These are phyloP conservation scores for Musa troglodytarum DNA, from an alignment of 176 grass and related monocot species.

Conservation along the genomic window DNA sequence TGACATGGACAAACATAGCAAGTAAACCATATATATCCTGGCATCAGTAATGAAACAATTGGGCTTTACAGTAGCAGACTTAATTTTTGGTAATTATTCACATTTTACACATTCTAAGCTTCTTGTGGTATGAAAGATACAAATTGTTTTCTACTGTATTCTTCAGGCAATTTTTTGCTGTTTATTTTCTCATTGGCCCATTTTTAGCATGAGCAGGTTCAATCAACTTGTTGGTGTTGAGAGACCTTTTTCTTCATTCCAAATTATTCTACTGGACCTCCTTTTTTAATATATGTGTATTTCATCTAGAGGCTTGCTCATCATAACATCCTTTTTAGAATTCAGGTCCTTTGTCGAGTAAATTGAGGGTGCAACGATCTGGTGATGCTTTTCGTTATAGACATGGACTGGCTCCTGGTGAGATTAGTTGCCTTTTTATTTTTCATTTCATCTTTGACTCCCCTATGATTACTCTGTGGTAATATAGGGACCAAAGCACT, in stretches of 20 bases:
- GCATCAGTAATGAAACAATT: not conserved
- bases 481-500: no score
- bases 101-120: not conserved
- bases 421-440: constrained; percentile 11
- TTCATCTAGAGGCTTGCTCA: not conserved
- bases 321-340: constrained; percentile 20
- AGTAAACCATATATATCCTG: not conserved
- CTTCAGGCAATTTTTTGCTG: not conserved
- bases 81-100: not conserved
- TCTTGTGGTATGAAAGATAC: not conserved
- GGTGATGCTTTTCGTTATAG: constrained; percentile 55
- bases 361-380: constrained; percentile 38
- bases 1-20: not conserved
- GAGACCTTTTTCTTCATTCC: not conserved
- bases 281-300: not conserved
- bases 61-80: not conserved
- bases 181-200: not conserved
- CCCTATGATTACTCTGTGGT: not conserved
- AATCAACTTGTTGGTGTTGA: not conserved
- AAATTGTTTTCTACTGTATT: not conserved
- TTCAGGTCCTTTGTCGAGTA: constrained; percentile 34
- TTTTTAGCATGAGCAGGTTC: not conserved
- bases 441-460: not conserved
- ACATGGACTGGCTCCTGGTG: constrained; percentile 58
- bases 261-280: not conserved